Conservation (phyloP, 2,329 filamentous ascomycete species). For the Ophiostoma sp. region DNA sequence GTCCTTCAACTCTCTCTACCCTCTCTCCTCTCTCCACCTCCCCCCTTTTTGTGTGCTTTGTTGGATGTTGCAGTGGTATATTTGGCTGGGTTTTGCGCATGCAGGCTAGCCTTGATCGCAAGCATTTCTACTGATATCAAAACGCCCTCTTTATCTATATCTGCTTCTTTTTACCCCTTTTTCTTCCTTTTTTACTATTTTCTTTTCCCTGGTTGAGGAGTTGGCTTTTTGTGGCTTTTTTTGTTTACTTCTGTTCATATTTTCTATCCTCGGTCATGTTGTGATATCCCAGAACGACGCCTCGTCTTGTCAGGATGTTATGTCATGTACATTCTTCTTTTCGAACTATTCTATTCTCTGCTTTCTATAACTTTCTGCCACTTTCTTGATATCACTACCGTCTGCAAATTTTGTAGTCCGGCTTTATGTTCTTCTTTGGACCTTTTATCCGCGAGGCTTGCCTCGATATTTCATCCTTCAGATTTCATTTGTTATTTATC, state of each 20-base stretch:
- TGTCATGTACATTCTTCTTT: not conserved
- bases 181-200: not conserved
- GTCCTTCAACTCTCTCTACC: conserved; percentile 1
- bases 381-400: conserved; percentile 11
- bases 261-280: not conserved
- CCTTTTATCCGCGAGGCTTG: not conserved
- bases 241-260: conserved; percentile 8
- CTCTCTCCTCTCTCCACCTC: not conserved
- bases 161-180: not conserved
- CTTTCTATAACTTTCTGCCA: not conserved
- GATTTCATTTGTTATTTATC: not conserved
- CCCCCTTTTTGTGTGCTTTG: conserved; percentile 25
- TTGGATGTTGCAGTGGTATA: conserved; percentile 22
- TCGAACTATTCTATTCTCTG: not conserved
- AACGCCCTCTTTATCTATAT: conserved; percentile 17
- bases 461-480: not conserved
- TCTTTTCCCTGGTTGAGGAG: conserved; percentile 20
- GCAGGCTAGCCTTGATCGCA: conserved; percentile 22
- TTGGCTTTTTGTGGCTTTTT: conserved; percentile 15
- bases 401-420: not conserved
- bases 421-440: not conserved
- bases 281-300: not conserved
- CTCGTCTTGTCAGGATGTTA: too few species aligned
- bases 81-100: conserved; percentile 21
- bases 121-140: conserved; percentile 17